Conservation (phyloP, 2,329 filamentous ascomycete genomes). For the Aspergillus udagawae region DNA sequence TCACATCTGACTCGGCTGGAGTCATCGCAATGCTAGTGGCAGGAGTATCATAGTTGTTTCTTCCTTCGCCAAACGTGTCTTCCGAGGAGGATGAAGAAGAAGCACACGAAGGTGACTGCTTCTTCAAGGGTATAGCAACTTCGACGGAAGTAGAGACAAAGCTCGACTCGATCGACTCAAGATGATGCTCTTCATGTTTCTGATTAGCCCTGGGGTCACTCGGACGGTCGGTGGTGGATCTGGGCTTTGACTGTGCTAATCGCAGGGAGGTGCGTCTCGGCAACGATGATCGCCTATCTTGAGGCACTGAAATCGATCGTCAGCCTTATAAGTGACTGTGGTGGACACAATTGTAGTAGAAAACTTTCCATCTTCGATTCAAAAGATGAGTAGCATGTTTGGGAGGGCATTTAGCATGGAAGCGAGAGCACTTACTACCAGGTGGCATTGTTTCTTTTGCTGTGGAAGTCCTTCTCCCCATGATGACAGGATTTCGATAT, state of each 20-base stretch:
- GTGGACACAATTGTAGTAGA: neutral
- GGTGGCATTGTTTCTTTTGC: neutral
- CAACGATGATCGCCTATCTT: conserved; percentile 3
- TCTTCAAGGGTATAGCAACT: conserved; percentile 30
- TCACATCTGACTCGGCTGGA: conserved; percentile 44
- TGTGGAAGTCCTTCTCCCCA: conserved; percentile 10
- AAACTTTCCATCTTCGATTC: neutral
- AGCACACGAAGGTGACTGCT: conserved; percentile 18
- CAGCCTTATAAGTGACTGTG: neutral
- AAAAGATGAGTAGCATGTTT: neutral
- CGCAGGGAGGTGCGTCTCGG: conserved; percentile 22
- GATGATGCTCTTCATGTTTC: conserved; percentile 7
- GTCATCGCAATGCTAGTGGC: conserved; percentile 57
- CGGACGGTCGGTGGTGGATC: neutral
- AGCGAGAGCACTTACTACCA: conserved; percentile 2
- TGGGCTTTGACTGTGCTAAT: conserved; percentile 14
- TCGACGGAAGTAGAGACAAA: conserved; percentile 13
- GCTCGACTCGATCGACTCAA: neutral
- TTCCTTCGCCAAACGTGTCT: conserved; percentile 40
- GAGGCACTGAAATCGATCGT: neutral
- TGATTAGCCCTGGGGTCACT: conserved; percentile 3
- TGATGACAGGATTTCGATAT: neutral
- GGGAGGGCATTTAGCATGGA: neutral
- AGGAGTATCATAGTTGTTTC: conserved; percentile 57
- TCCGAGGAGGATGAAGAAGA: conserved; percentile 38